Percentiles rank a stretch among this genome's conserved stretches.
Conservation (phyloP, 2,329 filamentous ascomycete species). For the Venturia asperata region DNA sequence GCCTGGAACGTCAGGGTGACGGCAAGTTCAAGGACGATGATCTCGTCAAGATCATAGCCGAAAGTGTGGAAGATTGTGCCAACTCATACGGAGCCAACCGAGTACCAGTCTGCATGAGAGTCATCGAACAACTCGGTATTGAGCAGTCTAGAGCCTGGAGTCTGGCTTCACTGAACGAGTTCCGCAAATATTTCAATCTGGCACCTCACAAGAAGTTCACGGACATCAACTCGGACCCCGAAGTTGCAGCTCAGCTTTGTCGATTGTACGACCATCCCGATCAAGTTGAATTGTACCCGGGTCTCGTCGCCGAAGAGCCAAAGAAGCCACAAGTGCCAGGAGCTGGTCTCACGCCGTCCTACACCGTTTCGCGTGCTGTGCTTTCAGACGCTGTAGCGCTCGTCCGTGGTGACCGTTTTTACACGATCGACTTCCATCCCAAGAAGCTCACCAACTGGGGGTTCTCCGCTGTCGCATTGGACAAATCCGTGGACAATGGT, state of each 20-base stretch:
- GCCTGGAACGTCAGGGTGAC: slow-evolving; percentile 56
- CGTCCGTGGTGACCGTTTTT: slow-evolving; percentile 70
- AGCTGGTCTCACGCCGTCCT: slow-evolving; percentile 67
- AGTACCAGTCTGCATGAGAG: slow-evolving; percentile 65
- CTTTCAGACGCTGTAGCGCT: slow-evolving; percentile 73
- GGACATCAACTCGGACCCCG: slow-evolving; percentile 73
- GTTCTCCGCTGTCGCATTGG: slow-evolving; percentile 65
- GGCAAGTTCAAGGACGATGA: slow-evolving; percentile 71
- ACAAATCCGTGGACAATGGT: slow-evolving; percentile 68
- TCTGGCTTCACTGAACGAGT: slow-evolving; percentile 72
- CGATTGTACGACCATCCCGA: slow-evolving; percentile 65
- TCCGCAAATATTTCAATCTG: slow-evolving; percentile 72
- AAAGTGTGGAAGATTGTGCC: slow-evolving; percentile 69
- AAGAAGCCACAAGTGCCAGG: slow-evolving; percentile 63
- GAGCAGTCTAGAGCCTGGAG: slow-evolving; percentile 72
- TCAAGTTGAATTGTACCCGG: slow-evolving; percentile 73
- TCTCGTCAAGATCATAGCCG: slow-evolving; percentile 61
- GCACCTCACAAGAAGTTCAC: slow-evolving; percentile 71
- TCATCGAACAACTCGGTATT: slow-evolving; percentile 74
- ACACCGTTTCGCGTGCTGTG: slow-evolving; percentile 69
- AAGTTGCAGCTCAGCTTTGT: slow-evolving; percentile 56
- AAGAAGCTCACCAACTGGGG: slow-evolving; percentile 78
- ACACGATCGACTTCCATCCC: slow-evolving; percentile 66
- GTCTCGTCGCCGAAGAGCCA: slow-evolving; percentile 66
- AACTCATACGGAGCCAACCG: slow-evolving; percentile 55